Percentiles rank a stretch among this genome's conserved stretches.
phyloP scores from a whole-genome alignment of 108 stramenopile species.

The Skeletonema costatum region DNA sequence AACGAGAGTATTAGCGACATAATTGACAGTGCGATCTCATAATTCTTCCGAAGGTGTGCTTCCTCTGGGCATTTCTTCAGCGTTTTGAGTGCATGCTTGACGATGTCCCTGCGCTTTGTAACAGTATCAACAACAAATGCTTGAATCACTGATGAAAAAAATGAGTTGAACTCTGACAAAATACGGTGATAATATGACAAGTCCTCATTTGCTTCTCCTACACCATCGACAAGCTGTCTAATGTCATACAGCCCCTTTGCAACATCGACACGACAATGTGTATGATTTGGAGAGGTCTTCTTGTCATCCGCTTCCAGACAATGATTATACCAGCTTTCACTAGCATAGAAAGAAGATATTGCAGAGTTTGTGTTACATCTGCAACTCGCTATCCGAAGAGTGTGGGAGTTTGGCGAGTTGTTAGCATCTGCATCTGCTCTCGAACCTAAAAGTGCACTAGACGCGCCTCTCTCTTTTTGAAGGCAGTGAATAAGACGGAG shows the following conservation, averaged over 20 bases:
- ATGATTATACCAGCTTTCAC: background rate
- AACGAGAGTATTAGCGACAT: constrained; percentile 56
- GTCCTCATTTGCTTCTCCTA: constrained; percentile 1
- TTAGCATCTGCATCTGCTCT: background rate
- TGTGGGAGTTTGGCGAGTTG: background rate
- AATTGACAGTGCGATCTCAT: constrained; percentile 31
- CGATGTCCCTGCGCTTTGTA: background rate
- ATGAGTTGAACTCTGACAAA: constrained; percentile 10
- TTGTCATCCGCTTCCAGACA: background rate
- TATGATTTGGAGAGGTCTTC: too few species aligned
- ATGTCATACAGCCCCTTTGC: constrained; percentile 2
- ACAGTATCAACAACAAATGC: constrained; percentile 13
- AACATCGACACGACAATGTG: background rate
- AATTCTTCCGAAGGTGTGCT: constrained; percentile 10
- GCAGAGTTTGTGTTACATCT: constrained; percentile 23
- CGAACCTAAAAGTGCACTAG: constrained; percentile 24
- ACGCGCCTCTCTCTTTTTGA: constrained; percentile 42
- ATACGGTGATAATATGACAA: constrained; percentile 10
- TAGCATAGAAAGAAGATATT: constrained; percentile 25
- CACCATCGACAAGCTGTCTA: constrained; percentile 20
- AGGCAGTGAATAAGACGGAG: constrained; percentile 41
- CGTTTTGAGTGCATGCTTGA: background rate
- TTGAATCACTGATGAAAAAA: constrained; percentile 16
- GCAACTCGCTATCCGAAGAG: constrained; percentile 14
- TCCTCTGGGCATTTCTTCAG: background rate